Evolutionary conservation across 306 rosid species (phyloP), one percentile per base, ranked within the genome.

Genomic region (Phaseolus lunatus): DNA sequence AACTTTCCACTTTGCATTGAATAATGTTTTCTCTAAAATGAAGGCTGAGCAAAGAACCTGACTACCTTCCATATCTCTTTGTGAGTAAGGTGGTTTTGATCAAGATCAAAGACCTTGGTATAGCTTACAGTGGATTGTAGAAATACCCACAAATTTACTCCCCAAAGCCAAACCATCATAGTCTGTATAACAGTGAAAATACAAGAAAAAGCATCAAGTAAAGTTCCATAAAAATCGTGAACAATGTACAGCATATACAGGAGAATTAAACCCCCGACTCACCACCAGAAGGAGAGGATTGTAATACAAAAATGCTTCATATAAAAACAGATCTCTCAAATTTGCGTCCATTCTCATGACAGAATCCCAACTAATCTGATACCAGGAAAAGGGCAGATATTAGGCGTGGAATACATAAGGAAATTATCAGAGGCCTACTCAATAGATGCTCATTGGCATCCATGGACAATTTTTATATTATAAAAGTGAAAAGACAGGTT

Each of bases 91-190:
- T 92, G 98, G 75, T 84, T 89, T 82, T 91, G 99, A 88, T 96
- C 98, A 75, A 96, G 80, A 76, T 89, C 99, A 73, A 90, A 96
- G 69, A 96, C 53, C 86, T 91, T 95, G n/a, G 94, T 78, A 86
- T 90, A 91, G 87, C 84, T 86, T 62, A 88, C 84, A 47, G 18
- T 91, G 39, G 92, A 85, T 78, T 87, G 97, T 57, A 88, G 86
- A 73, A 95, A 95, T 73, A 87, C 77, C 99, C 99, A 95, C 76
- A 95, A 87, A 81, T 89, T 95, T 54, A 86, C 83, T 73, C 99
- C 99, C 99, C 99, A 95, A 71, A 95, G 92, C 99, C 99, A 95
- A 81, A 95, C 96, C 86, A 90, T 86, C 92, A 95, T 77, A 84
- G 99, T 95, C 99, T 92, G 91, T 82, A 20, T 19, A 82, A 67